A percentile compares a stretch with the other conserved stretches of the same genome.
These are phyloP conservation scores for Babjeviella inositovora DNA, from an alignment of 805 yeast genomes.

Conservation along the genomic window DNA sequence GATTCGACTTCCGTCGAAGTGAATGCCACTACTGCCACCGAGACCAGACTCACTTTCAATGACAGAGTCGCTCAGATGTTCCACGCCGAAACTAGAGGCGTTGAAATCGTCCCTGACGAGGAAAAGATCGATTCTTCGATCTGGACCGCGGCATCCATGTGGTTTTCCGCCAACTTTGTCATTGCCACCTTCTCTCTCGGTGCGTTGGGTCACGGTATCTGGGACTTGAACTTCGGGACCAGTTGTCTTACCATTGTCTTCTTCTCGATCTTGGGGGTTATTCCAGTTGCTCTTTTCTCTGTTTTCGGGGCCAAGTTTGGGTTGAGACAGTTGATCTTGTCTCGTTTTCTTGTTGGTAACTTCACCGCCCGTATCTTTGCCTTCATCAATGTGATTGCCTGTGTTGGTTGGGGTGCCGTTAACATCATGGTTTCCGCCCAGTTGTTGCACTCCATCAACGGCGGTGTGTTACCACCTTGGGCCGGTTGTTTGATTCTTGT, in stretches of 20 bases:
- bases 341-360: constrained; percentile 14
- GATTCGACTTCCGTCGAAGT: no score
- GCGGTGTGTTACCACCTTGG: constrained; percentile 15
- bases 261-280: constrained; percentile 15
- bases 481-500: constrained; percentile 17
- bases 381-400: constrained; percentile 10
- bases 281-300: constrained; percentile 20
- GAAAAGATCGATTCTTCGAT: constrained; percentile 51
- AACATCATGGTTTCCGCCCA: constrained; percentile 14
- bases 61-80: constrained; percentile 18
- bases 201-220: constrained; percentile 43
- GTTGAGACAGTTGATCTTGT: constrained; percentile 16
- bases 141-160: constrained; percentile 68
- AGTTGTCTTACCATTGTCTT: constrained; percentile 26
- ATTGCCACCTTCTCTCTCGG: constrained; percentile 75
- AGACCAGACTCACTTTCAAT: constrained; percentile 1
- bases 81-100: constrained; percentile 53
- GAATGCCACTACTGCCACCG: constrained; percentile 1
- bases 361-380: constrained; percentile 14
- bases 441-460: constrained; percentile 9
- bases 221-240: constrained; percentile 61
- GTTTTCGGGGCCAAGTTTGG: constrained; percentile 19
- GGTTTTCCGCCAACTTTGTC: constrained; percentile 84
- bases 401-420: constrained; percentile 17
- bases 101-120: constrained; percentile 67